A percentile compares a stretch with the other conserved stretches of the same genome.
Conservation (phyloP, 2,329 filamentous ascomycete species). For the Colletotrichum tanaceti region DNA sequence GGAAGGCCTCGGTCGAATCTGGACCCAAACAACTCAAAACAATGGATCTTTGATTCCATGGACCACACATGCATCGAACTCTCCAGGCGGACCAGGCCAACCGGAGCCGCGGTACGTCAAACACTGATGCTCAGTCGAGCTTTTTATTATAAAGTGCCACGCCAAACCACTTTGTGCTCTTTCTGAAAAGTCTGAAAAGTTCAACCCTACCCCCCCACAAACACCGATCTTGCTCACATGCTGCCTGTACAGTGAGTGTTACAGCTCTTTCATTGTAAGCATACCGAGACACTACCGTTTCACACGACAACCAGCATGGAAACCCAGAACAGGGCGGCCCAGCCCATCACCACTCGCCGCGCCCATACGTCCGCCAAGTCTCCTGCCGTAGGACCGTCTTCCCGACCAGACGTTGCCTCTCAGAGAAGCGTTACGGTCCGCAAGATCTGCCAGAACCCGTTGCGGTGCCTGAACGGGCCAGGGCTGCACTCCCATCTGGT, state of each 20-base stretch:
- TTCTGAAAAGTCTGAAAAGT: too few species aligned
- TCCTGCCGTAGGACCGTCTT: too few species aligned
- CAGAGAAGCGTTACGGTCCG: not conserved
- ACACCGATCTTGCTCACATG: not conserved
- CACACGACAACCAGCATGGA: not conserved
- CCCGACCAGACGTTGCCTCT: too few species aligned
- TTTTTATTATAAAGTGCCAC: not conserved
- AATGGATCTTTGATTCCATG: not conserved
- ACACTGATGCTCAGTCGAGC: too few species aligned
- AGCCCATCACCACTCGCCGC: not conserved
- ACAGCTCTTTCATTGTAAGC: too few species aligned
- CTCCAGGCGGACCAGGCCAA: too few species aligned
- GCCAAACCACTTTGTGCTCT: too few species aligned
- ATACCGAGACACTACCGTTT: too few species aligned
- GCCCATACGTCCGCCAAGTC: not conserved
- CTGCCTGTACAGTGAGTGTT: not conserved
- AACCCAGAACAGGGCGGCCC: not conserved
- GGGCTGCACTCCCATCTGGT: not conserved
- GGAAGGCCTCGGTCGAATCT: not conserved
- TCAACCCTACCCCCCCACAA: too few species aligned
- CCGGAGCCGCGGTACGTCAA: not conserved
- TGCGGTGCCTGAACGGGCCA: not conserved
- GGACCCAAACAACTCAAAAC: too few species aligned
- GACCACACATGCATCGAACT: not conserved
- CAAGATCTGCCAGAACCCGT: not conserved